Conservation (phyloP, 305 asterid species). For the Rubia peregrina region DNA sequence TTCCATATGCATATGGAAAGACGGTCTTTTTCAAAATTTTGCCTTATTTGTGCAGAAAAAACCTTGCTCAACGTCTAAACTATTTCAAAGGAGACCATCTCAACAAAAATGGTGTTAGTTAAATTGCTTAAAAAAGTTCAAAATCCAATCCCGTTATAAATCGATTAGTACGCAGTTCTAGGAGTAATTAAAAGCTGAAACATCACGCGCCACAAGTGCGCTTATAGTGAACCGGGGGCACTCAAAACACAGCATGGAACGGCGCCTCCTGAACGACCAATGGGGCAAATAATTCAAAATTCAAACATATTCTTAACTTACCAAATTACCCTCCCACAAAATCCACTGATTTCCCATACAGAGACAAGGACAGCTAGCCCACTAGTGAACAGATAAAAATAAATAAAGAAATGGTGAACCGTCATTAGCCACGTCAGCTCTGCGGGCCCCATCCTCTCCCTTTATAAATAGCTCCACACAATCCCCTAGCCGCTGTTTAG, state of each 20-base stretch:
- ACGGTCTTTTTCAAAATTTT: too few relatives aligned
- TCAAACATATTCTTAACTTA: not conserved
- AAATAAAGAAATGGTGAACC: constrained; percentile 10
- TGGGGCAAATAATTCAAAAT: constrained; percentile 6
- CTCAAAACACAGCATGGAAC: constrained; percentile 1
- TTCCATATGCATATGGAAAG: too few relatives aligned
- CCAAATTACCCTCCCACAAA: not conserved
- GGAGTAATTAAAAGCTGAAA: not conserved
- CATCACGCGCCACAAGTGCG: constrained; percentile 1
- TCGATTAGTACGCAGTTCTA: too few relatives aligned
- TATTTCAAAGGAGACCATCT: too few relatives aligned
- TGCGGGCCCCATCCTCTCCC: not conserved
- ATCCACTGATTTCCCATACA: not conserved
- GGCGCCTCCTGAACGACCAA: constrained; percentile 9
- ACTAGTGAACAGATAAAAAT: not conserved
- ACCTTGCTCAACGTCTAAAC: too few relatives aligned
- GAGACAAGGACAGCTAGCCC: constrained; percentile 4
- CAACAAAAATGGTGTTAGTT: too few relatives aligned
- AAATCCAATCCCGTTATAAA: too few relatives aligned
- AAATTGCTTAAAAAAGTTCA: too few relatives aligned
- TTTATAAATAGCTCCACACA: not conserved
- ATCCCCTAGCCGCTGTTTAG: not conserved
- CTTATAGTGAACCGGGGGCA: not conserved
- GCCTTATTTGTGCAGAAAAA: too few relatives aligned
- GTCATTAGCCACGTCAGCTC: constrained; percentile 14